Percentiles rank a stretch among this genome's conserved stretches.
These are phyloP conservation scores for Rhinocladiella mackenziei DNA, from an alignment of 2,329 filamentous ascomycete species.

Conservation along the genomic window DNA sequence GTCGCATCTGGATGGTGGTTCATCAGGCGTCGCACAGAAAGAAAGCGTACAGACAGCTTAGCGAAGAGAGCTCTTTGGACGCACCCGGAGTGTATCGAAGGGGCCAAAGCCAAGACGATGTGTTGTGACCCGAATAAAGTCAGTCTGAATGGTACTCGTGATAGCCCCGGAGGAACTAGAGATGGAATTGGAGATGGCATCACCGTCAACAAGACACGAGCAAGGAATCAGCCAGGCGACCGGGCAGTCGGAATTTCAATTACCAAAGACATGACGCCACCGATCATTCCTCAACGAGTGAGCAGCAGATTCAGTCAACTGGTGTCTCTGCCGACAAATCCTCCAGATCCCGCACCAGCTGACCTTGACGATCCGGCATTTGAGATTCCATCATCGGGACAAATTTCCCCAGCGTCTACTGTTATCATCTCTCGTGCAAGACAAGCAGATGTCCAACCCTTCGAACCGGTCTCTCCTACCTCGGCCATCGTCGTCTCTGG, in stretches of 20 bases:
- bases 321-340: too few species aligned
- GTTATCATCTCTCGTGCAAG: background rate
- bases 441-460: too few species aligned
- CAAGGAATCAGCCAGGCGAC: too few species aligned
- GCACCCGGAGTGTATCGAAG: constrained; percentile 10
- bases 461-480: too few species aligned
- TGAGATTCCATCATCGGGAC: too few species aligned
- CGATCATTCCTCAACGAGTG: too few species aligned
- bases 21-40: constrained; percentile 3
- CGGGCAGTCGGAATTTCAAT: background rate
- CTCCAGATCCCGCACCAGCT: too few species aligned
- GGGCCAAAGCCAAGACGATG: constrained; percentile 7
- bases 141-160: too few species aligned
- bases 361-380: too few species aligned
- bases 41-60: constrained; percentile 5
- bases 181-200: too few species aligned
- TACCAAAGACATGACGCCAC: background rate
- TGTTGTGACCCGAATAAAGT: constrained; percentile 9
- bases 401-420: background rate
- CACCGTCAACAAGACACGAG: background rate
- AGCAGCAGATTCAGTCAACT: too few species aligned
- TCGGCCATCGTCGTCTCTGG: background rate
- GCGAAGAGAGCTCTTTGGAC: constrained; percentile 10
- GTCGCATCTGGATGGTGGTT: constrained; percentile 7
- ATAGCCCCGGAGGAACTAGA: too few species aligned